A percentile compares a stretch with the other conserved stretches of the same genome.
Conservation (phyloP, 179 eudicot species). For the Corrigiola litoralis region DNA sequence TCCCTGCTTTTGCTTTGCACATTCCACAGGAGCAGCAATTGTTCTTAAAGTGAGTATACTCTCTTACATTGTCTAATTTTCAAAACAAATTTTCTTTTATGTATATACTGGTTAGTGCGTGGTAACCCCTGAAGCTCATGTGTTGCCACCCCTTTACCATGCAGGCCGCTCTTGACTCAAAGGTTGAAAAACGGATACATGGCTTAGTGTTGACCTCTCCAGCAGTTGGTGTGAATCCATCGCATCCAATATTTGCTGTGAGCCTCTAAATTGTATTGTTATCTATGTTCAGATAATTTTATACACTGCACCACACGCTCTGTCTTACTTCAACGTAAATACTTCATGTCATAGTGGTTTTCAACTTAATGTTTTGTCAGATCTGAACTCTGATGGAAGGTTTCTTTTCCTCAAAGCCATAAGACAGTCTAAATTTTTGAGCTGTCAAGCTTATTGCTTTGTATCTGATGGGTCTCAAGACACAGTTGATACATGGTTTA, state of each 20-base stretch:
- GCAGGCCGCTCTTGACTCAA: constrained; percentile 74
- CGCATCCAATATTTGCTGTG: constrained; percentile 73
- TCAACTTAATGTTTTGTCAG: too few relatives aligned
- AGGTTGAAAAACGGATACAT: constrained; percentile 35
- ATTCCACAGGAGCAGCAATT: constrained; percentile 87
- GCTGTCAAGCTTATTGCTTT: too few relatives aligned
- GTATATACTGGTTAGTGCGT: too few relatives aligned
- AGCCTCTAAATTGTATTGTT: constrained; percentile 15
- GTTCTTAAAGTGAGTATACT: constrained; percentile 49
- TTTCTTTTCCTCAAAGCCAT: too few relatives aligned
- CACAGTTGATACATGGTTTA: too few relatives aligned
- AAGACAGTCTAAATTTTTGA: too few relatives aligned
- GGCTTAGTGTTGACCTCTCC: constrained; percentile 82
- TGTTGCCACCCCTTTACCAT: not conserved
- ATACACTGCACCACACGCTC: too few relatives aligned
- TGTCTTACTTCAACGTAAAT: too few relatives aligned
- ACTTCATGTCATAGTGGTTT: too few relatives aligned
- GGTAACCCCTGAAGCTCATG: not conserved
- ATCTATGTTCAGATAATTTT: too few relatives aligned
- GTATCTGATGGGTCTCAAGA: too few relatives aligned
- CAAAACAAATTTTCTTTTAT: not conserved
- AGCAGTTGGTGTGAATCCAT: constrained; percentile 70
- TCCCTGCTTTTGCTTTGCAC: constrained; percentile 84
- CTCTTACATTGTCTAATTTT: not conserved
- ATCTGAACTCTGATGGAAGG: too few relatives aligned